A percentile compares a stretch with the other conserved stretches of the same genome.
Conservation (phyloP, 495 filamentous ascomycete genomes). For the Aspergillus carlsbadensis region DNA sequence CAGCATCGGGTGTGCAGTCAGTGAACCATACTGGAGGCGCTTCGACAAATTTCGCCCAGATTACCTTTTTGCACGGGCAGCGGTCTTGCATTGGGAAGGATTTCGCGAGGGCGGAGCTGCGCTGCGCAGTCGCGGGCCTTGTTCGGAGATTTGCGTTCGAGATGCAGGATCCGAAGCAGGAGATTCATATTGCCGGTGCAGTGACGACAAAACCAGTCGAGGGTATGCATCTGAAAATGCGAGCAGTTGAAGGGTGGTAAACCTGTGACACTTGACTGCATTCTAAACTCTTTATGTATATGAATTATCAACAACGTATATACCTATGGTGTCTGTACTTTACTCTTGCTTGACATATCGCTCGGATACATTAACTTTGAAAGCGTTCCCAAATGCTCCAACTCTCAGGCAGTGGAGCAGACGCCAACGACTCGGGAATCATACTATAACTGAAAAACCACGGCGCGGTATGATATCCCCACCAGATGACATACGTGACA, state of each 20-base stretch:
- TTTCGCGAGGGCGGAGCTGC: conserved; percentile 43
- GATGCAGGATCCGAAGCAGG: conserved; percentile 60
- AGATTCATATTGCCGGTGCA: conserved; percentile 58
- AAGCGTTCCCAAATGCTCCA: not conserved
- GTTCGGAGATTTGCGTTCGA: conserved; percentile 43
- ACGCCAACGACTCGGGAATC: conserved; percentile 13
- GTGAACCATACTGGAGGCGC: conserved; percentile 40
- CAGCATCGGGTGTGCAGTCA: conserved; percentile 19
- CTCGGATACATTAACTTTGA: not conserved
- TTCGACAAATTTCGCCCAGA: conserved; percentile 45
- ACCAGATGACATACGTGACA: conserved; percentile 28
- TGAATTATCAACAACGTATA: not conserved
- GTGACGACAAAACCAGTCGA: conserved; percentile 65
- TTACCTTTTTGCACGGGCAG: conserved; percentile 51
- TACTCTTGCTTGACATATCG: not conserved
- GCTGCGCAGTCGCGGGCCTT: conserved; percentile 36
- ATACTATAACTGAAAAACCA: conserved; percentile 22
- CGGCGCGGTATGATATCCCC: conserved; percentile 19
- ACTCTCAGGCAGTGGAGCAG: not conserved
- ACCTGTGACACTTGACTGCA: not conserved
- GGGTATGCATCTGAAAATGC: conserved; percentile 63
- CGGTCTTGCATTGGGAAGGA: conserved; percentile 51
- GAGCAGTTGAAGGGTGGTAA: conserved; percentile 64
- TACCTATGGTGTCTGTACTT: not conserved
- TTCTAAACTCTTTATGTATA: not conserved